Evolutionary conservation across 805 yeast genomes (phyloP).

Genomic region (Ogataea nonfermentans): DNA sequence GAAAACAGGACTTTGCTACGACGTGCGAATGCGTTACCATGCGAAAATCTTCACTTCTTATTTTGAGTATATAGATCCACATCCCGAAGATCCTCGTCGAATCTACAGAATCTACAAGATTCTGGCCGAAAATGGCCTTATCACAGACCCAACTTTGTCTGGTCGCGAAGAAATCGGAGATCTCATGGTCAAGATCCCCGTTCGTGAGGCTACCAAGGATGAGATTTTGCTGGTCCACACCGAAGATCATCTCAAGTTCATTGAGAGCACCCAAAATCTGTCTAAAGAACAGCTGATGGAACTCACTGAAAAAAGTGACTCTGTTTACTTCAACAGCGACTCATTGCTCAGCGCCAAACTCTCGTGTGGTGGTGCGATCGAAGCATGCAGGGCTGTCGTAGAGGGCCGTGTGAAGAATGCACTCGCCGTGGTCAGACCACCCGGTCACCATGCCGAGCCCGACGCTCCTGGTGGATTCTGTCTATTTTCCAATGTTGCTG

Average conservation of each 20-base stretch:
- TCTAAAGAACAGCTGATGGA: constrained; percentile 69
- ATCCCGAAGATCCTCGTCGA: constrained; percentile 97
- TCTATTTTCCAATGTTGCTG: constrained; percentile 93
- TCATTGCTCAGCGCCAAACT: constrained; percentile 82
- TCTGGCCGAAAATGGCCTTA: constrained; percentile 89
- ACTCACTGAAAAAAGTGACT: constrained; percentile 89
- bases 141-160: constrained; percentile 71
- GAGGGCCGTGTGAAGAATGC: constrained; percentile 91
- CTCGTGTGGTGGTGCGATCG: constrained; percentile 96
- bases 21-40: constrained; percentile 96
- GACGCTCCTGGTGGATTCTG: constrained; percentile 97
- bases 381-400: constrained; percentile 92
- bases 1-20: constrained; percentile 94
- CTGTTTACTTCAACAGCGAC: constrained; percentile 92
- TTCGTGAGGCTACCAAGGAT: constrained; percentile 81
- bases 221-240: constrained; percentile 88
- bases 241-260: constrained; percentile 69
- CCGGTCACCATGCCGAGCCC: constrained; percentile 99
- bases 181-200: constrained; percentile 84
- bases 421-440: constrained; percentile 94
- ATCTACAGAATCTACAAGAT: constrained; percentile 91
- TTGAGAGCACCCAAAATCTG: constrained; percentile 77
- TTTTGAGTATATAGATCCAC: constrained; percentile 94
- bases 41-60: constrained; percentile 91
- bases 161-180: constrained; percentile 78